Conservation (phyloP, 2,329 filamentous ascomycete species). For the Neodidymelliopsis sp. region DNA sequence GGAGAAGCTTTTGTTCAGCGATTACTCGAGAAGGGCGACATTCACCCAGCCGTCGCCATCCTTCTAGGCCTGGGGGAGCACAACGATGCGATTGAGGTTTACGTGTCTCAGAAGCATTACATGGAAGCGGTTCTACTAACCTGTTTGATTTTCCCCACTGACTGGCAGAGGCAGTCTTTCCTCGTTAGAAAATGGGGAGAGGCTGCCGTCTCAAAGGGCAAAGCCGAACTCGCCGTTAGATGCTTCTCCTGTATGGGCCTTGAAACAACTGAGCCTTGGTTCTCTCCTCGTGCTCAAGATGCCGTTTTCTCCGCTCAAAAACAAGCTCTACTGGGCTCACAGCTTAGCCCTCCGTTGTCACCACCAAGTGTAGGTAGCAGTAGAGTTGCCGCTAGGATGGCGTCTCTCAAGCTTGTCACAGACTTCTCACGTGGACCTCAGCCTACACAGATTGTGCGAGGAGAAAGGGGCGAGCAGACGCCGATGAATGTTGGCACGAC, state of each 20-base stretch:
- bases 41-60: conserved; percentile 91
- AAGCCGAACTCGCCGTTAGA: conserved; percentile 88
- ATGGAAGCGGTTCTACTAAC: conserved; percentile 93
- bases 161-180: conserved; percentile 90
- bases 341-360: conserved; percentile 74
- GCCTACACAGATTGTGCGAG: conserved; percentile 69
- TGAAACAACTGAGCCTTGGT: conserved; percentile 86
- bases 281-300: conserved; percentile 78
- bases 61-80: conserved; percentile 90
- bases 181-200: conserved; percentile 96
- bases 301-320: conserved; percentile 64
- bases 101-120: conserved; percentile 87
- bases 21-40: conserved; percentile 85
- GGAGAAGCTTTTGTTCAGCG: conserved; percentile 90
- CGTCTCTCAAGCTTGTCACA: conserved; percentile 89
- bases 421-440: conserved; percentile 68
- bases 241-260: conserved; percentile 91
- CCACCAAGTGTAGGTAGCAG: conserved; percentile 67
- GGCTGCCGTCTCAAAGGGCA: conserved; percentile 82
- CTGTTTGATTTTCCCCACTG: conserved; percentile 79
- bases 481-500: conserved; percentile 84
- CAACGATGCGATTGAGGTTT: conserved; percentile 95
- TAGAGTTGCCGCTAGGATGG: conserved; percentile 74
- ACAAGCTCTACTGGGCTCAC: conserved; percentile 59
- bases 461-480: conserved; percentile 67